Percentiles rank a stretch among this genome's conserved stretches.
These are phyloP conservation scores for Bruguiera parviflora DNA, from an alignment of 345 rosid species.

Conservation along the genomic window DNA sequence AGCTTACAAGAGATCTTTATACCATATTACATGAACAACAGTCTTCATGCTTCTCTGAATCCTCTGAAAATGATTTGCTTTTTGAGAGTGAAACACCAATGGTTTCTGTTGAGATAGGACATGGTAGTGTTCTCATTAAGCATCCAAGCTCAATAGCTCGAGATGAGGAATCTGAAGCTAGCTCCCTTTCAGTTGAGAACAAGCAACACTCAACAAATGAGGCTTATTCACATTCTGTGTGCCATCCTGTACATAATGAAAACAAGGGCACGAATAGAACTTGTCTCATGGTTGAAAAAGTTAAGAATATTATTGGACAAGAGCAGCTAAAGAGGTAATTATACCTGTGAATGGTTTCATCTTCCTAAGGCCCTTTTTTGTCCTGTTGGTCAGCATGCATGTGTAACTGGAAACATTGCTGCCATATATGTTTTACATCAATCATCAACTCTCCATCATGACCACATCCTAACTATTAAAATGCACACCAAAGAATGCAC, in stretches of 20 bases:
- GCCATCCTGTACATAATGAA: conserved; percentile 40
- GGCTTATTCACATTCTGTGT: conserved; percentile 52
- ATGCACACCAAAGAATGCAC: neutral
- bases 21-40: conserved; percentile 93
- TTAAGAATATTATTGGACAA: conserved; percentile 38
- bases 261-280: conserved; percentile 30
- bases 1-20: conserved; percentile 81
- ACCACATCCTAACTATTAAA: neutral
- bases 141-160: conserved; percentile 77
- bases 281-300: conserved; percentile 30
- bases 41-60: conserved; percentile 79
- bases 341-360: neutral
- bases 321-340: conserved; percentile 64
- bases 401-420: neutral
- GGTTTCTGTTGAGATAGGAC: conserved; percentile 97
- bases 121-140: conserved; percentile 85
- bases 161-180: conserved; percentile 97
- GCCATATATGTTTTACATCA: neutral
- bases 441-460: neutral
- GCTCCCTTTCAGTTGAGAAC: conserved; percentile 87
- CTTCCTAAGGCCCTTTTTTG: neutral
- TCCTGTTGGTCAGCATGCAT: conserved; percentile 1
- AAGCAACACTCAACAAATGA: conserved; percentile 48
- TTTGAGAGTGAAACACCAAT: conserved; percentile 82
- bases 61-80: conserved; percentile 91